Evolutionary conservation across 257 asterid species (phyloP).

Genomic region (Nicotiana otophora): DNA sequence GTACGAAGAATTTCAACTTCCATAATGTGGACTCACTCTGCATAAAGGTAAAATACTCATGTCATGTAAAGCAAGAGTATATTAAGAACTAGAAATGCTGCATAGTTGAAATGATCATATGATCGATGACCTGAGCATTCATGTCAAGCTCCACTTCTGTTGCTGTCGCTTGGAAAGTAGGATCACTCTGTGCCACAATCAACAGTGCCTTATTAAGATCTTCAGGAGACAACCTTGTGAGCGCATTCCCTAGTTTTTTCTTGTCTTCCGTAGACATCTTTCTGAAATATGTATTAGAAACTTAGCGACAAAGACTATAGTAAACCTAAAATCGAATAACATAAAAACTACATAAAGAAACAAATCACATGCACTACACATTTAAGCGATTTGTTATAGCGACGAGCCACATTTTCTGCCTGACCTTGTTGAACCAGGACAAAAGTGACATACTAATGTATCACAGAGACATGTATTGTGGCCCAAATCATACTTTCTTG

Average conservation of each 20-base stretch:
- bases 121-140: constrained; percentile 59
- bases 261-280: constrained; percentile 80
- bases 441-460: not conserved
- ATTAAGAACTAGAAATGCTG: not conserved
- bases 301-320: not conserved
- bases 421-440: not conserved
- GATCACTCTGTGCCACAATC: constrained; percentile 59
- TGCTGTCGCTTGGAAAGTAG: constrained; percentile 43
- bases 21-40: constrained; percentile 83
- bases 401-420: not conserved
- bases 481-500: not conserved
- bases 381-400: not conserved
- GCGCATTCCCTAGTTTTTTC: constrained; percentile 67
- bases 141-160: constrained; percentile 74
- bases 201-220: constrained; percentile 69
- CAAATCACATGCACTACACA: not conserved
- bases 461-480: not conserved
- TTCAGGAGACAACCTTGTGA: constrained; percentile 56
- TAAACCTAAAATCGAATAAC: not conserved
- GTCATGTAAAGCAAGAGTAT: not conserved
- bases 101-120: not conserved
- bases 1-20: constrained; percentile 72
- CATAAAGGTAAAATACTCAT: constrained; percentile 8
- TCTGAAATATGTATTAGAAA: constrained; percentile 28
- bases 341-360: not conserved